phyloP scores from a whole-genome alignment of 2,329 filamentous ascomycete genomes.

The Juglanconis sp. region DNA sequence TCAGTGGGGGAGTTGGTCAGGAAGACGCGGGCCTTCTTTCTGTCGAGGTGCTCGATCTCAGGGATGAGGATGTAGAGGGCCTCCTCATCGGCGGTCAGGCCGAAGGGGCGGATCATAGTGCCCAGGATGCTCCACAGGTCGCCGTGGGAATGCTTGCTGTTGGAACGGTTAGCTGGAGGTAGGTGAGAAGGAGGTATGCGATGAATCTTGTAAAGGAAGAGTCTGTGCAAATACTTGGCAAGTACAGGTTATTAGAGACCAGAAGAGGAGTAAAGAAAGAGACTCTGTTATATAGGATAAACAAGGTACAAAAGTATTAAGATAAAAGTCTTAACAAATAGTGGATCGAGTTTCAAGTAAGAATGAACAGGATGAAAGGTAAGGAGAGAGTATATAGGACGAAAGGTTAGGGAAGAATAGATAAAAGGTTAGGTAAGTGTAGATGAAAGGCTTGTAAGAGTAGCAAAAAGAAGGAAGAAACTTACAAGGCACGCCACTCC shows the following conservation, averaged over 20 bases:
- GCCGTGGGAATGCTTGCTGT: constrained; percentile 61
- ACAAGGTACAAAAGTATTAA: not conserved
- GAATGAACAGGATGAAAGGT: not conserved
- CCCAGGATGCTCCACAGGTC: constrained; percentile 67
- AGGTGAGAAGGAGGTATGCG: not conserved
- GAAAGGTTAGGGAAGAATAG: not conserved
- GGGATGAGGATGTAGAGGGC: constrained; percentile 64
- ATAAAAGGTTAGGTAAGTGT: not conserved
- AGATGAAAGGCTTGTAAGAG: not conserved
- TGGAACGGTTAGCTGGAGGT: not conserved
- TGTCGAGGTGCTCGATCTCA: constrained; percentile 61
- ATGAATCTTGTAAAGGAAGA: not conserved
- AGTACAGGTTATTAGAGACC: not conserved
- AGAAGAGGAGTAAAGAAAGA: not conserved
- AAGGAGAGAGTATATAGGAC: not conserved
- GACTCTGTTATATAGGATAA: not conserved
- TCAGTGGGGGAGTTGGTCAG: constrained; percentile 55
- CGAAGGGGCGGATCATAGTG: constrained; percentile 58
- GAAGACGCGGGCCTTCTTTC: constrained; percentile 54
- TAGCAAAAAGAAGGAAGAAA: not conserved
- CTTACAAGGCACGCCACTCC: constrained; percentile 60
- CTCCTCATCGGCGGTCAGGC: constrained; percentile 62
- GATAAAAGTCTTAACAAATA: not conserved
- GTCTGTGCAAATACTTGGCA: not conserved
- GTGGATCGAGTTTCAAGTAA: not conserved